Conservation (phyloP, 345 rosid genomes). For the Populus ilicifolia region DNA sequence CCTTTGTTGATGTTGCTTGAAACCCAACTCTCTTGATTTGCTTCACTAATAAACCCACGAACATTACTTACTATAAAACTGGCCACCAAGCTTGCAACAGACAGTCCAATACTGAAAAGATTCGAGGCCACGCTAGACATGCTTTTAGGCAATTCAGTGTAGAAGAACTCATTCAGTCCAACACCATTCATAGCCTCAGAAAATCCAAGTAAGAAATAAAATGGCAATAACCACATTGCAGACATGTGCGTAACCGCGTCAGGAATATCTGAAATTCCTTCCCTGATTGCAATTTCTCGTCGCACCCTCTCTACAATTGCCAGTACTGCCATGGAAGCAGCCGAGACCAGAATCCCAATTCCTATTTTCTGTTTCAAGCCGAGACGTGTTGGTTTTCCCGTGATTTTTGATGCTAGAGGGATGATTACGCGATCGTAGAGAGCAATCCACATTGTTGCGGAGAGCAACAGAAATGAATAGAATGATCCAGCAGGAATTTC, state of each 20-base stretch:
- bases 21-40: slow-evolving; percentile 62
- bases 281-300: slow-evolving; percentile 48
- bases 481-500: slow-evolving; percentile 76
- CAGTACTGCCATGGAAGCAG: slow-evolving; percentile 62
- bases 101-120: slow-evolving; percentile 59
- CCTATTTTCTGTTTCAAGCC: slow-evolving; percentile 67
- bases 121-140: slow-evolving; percentile 74
- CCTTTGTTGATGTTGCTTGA: slow-evolving; percentile 64
- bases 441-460: slow-evolving; percentile 48
- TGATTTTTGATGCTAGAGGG: slow-evolving; percentile 63
- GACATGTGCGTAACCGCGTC: slow-evolving; percentile 48
- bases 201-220: slow-evolving; percentile 52
- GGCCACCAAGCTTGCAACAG: slow-evolving; percentile 58
- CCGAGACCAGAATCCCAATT: slow-evolving; percentile 46
- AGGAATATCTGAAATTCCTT: slow-evolving; percentile 46
- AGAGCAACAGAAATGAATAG: slow-evolving; percentile 43
- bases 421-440: slow-evolving; percentile 65
- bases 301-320: slow-evolving; percentile 56
- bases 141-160: slow-evolving; percentile 69
- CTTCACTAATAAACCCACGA: slow-evolving; percentile 36
- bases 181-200: slow-evolving; percentile 71
- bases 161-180: slow-evolving; percentile 73
- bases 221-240: slow-evolving; percentile 79
- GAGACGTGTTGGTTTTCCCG: slow-evolving; percentile 48
- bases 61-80: slow-evolving; percentile 45